These are phyloP conservation scores for Sporothrix variecibatus DNA, from an alignment of 2,329 filamentous ascomycete genomes.

Conservation along the genomic window DNA sequence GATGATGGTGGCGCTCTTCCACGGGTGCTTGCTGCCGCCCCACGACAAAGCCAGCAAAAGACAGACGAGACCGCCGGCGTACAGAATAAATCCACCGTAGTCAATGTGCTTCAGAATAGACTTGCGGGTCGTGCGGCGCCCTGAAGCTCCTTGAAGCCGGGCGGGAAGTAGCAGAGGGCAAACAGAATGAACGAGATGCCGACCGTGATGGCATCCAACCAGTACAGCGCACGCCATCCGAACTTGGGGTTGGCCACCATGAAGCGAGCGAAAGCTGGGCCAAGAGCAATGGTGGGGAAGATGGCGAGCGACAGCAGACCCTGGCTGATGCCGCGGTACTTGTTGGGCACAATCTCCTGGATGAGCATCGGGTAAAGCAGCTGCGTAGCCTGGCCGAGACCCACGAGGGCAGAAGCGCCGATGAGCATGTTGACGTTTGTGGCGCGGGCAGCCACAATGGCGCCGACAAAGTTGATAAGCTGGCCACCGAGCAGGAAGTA, in stretches of 20 bases:
- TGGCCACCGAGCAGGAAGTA: slow-evolving; percentile 23
- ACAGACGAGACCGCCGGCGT: slow-evolving; percentile 6
- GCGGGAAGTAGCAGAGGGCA: slow-evolving; percentile 22
- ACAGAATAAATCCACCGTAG: slow-evolving; percentile 18
- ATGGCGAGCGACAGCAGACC: slow-evolving; percentile 30
- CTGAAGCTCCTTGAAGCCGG: slow-evolving; percentile 18
- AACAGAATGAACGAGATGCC: slow-evolving; percentile 19
- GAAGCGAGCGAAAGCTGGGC: slow-evolving; percentile 28
- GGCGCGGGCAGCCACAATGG: slow-evolving; percentile 15
- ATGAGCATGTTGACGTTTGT: slow-evolving; percentile 21
- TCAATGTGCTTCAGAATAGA: slow-evolving; percentile 16
- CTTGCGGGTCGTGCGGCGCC: background rate
- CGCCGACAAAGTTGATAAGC: slow-evolving; percentile 20
- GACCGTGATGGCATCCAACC: slow-evolving; percentile 15
- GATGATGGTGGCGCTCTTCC: slow-evolving; percentile 8
- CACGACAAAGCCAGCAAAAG: slow-evolving; percentile 18
- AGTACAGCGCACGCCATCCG: slow-evolving; percentile 21
- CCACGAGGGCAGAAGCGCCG: slow-evolving; percentile 20
- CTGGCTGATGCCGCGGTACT: slow-evolving; percentile 21
- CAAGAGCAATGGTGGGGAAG: slow-evolving; percentile 28
- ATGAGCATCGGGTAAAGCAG: slow-evolving; percentile 11
- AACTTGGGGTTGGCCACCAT: slow-evolving; percentile 24
- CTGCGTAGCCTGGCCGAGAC: slow-evolving; percentile 21
- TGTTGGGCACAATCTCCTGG: slow-evolving; percentile 25
- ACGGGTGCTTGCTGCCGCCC: slow-evolving; percentile 21